Percentiles rank a stretch among this genome's conserved stretches.
phyloP scores from a whole-genome alignment of 2,329 filamentous ascomycete species.

The Fusarium nygamai region DNA sequence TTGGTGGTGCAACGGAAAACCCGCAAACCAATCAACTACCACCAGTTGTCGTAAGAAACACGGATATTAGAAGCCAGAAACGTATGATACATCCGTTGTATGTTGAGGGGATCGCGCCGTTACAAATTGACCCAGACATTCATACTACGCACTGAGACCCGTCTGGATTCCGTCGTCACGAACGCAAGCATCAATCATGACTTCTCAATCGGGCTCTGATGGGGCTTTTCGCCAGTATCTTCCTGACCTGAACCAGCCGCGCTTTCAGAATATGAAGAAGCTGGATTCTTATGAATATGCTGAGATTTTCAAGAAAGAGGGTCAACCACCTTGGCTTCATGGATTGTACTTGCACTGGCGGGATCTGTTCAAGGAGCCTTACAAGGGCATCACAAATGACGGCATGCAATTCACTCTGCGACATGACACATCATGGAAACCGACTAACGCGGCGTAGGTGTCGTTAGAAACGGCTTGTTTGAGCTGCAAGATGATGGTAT shows the following conservation, averaged over 20 bases:
- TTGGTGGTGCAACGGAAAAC: background rate
- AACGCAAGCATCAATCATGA: background rate
- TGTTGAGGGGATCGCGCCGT: background rate
- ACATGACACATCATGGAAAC: accelerated
- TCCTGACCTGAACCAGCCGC: background rate
- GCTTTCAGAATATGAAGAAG: constrained; percentile 57
- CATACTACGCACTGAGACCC: too few relatives aligned
- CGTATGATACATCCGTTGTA: background rate
- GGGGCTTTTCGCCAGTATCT: constrained; percentile 14
- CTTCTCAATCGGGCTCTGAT: background rate
- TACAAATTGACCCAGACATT: background rate
- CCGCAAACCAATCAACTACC: background rate
- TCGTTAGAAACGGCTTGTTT: constrained; percentile 63
- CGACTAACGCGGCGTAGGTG: background rate
- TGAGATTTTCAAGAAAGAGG: constrained; percentile 65
- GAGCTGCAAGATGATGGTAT: constrained; percentile 70
- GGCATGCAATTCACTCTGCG: constrained; percentile 54
- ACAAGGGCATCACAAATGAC: constrained; percentile 75
- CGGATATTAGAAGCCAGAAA: background rate
- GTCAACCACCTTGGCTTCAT: constrained; percentile 73
- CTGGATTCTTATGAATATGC: constrained; percentile 73
- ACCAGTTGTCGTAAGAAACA: background rate
- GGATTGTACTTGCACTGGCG: constrained; percentile 68
- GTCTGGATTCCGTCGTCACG: background rate
- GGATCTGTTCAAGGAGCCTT: constrained; percentile 71